Percentiles rank a stretch among this genome's conserved stretches.
These are phyloP conservation scores for Ustilago xerochloae DNA, from an alignment of 1,284 basidiomycete genomes.

Conservation along the genomic window DNA sequence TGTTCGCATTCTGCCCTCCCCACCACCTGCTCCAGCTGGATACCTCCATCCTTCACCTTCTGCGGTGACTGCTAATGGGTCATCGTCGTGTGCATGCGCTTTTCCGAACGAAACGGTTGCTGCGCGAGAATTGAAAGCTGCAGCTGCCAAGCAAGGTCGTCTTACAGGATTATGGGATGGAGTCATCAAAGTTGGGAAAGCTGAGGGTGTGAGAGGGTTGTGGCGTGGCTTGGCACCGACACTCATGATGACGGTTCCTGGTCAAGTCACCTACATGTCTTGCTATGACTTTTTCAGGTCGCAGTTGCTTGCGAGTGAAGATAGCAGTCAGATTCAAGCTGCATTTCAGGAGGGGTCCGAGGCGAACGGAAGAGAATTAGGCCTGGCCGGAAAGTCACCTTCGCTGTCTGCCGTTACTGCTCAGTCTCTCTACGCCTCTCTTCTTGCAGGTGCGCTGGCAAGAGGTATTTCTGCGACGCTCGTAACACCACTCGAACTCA, in stretches of 20 bases:
- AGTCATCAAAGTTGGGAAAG: constrained; percentile 57
- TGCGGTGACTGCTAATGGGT: constrained; percentile 40
- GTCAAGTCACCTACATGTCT: constrained; percentile 93
- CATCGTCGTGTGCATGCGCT: constrained; percentile 47
- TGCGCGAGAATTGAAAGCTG: constrained; percentile 37
- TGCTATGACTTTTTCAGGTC: constrained; percentile 89
- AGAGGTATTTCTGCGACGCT: constrained; percentile 83
- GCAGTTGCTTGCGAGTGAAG: constrained; percentile 50
- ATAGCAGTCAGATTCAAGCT: constrained; percentile 7
- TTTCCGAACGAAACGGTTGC: constrained; percentile 50
- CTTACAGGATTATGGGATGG: constrained; percentile 64
- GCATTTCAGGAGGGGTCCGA: constrained; percentile 15
- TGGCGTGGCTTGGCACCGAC: constrained; percentile 67
- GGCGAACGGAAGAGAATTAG: constrained; percentile 18
- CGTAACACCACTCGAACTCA: constrained; percentile 88
- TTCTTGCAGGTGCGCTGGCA: constrained; percentile 84
- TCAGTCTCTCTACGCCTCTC: constrained; percentile 72
- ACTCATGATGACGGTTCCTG: constrained; percentile 82
- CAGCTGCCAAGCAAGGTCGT: constrained; percentile 39
- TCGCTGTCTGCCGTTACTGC: constrained; percentile 47
- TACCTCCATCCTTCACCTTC: constrained; percentile 37
- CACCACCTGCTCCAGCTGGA: constrained; percentile 35
- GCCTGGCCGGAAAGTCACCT: constrained; percentile 17
- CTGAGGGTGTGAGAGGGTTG: constrained; percentile 62
- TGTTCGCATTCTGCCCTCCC: constrained; percentile 46